A percentile compares a stretch with the other conserved stretches of the same genome.
phyloP scores from a whole-genome alignment of 495 filamentous ascomycete genomes.

The Xylaria curta region DNA sequence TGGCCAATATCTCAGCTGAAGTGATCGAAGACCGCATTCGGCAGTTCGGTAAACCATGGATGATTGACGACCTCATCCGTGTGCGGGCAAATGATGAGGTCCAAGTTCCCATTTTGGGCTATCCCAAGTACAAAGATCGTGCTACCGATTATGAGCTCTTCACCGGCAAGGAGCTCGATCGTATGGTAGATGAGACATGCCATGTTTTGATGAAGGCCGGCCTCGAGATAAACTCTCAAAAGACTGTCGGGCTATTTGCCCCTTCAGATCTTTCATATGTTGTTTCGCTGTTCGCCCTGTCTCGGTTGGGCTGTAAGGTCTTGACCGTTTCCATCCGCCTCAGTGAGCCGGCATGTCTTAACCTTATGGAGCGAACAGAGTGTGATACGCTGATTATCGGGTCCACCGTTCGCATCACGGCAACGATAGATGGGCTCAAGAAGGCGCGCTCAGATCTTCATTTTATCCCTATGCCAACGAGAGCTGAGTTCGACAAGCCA shows the following conservation, averaged over 20 bases:
- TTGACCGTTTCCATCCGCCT: constrained; percentile 67
- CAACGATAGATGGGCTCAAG: constrained; percentile 52
- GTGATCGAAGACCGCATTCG: constrained; percentile 34
- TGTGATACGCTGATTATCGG: constrained; percentile 49
- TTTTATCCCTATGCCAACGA: constrained; percentile 40
- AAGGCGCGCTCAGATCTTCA: constrained; percentile 42
- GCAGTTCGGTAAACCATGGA: constrained; percentile 45
- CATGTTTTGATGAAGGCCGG: constrained; percentile 39
- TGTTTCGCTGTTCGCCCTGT: constrained; percentile 62
- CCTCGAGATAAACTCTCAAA: constrained; percentile 42
- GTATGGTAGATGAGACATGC: constrained; percentile 58
- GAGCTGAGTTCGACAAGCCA: constrained; percentile 44
- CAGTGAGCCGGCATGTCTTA: constrained; percentile 56
- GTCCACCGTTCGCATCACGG: constrained; percentile 45
- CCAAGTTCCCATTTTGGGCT: constrained; percentile 60
- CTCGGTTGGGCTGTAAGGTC: constrained; percentile 62
- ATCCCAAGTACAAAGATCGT: constrained; percentile 47
- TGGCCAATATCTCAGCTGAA: constrained; percentile 40
- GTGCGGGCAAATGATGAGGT: constrained; percentile 55
- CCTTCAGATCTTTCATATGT: constrained; percentile 63
- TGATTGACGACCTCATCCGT: constrained; percentile 59
- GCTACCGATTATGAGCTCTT: constrained; percentile 56
- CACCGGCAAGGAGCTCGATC: constrained; percentile 59
- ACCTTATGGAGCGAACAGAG: constrained; percentile 54
- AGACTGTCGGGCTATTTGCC: constrained; percentile 61